Conservation (phyloP, 1,284 basidiomycete genomes). For the Sanghuangporus weigelae region DNA sequence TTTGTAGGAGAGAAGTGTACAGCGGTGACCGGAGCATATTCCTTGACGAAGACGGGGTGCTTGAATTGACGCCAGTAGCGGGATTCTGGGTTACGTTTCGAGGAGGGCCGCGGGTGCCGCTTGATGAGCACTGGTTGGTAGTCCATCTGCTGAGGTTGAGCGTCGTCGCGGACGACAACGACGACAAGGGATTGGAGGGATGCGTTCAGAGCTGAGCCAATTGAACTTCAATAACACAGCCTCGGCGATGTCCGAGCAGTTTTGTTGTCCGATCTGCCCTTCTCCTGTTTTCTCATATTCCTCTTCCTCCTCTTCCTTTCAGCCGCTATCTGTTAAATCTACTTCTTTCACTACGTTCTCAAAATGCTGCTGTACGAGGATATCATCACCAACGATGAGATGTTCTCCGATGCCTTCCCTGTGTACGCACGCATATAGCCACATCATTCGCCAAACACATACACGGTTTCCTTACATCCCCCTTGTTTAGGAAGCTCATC, state of each 20-base stretch:
- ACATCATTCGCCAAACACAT: neutral
- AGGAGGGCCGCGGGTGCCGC: constrained; percentile 50
- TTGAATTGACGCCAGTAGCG: constrained; percentile 80
- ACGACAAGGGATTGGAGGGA: neutral
- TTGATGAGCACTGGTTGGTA: constrained; percentile 73
- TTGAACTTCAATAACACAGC: constrained; percentile 1
- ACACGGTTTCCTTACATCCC: constrained; percentile 4
- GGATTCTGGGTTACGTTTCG: constrained; percentile 65
- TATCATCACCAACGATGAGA: constrained; percentile 81
- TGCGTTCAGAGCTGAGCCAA: neutral
- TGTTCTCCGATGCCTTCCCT: constrained; percentile 93
- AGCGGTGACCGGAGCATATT: constrained; percentile 90
- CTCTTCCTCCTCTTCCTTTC: neutral
- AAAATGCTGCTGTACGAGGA: constrained; percentile 79
- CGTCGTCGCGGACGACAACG: constrained; percentile 2
- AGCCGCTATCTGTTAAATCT: constrained; percentile 17
- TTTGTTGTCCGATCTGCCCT: constrained; percentile 25
- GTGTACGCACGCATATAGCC: constrained; percentile 50
- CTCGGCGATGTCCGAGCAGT: constrained; percentile 20
- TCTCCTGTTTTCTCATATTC: neutral
- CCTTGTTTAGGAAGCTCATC: constrained; percentile 60
- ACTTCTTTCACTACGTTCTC: constrained; percentile 19
- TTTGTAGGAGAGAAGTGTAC: constrained; percentile 83
- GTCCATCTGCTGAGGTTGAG: constrained; percentile 47
- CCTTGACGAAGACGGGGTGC: constrained; percentile 87